Conservation (phyloP, 495 filamentous ascomycete genomes). For the Entonaema liquescens region DNA sequence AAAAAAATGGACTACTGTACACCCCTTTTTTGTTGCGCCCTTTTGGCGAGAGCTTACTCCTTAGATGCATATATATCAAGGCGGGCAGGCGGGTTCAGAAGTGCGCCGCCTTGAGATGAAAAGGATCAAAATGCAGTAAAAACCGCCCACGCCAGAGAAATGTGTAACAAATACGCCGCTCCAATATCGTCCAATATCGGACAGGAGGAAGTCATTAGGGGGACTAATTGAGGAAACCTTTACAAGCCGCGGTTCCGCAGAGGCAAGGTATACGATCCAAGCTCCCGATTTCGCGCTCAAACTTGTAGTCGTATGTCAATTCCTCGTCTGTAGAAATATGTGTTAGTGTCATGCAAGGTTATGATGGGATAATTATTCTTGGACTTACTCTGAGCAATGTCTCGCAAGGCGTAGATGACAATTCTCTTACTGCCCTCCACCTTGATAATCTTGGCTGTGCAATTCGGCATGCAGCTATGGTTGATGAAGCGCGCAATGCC, state of each 20-base stretch:
- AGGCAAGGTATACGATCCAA: conserved; percentile 96
- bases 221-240: conserved; percentile 94
- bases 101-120: conserved; percentile 29
- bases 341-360: conserved; percentile 54
- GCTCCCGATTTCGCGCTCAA: conserved; percentile 94
- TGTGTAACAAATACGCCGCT: conserved; percentile 18
- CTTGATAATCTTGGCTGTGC: conserved; percentile 99
- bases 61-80: conserved; percentile 42
- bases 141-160: conserved; percentile 21
- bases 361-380: background rate
- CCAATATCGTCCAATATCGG: background rate
- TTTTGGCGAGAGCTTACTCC: conserved; percentile 13
- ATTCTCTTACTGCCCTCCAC: conserved; percentile 99
- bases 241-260: conserved; percentile 93
- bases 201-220: background rate
- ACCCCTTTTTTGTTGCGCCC: conserved; percentile 13
- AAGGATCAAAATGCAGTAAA: conserved; percentile 32
- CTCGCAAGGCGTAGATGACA: conserved; percentile 95
- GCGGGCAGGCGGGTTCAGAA: conserved; percentile 11
- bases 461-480: conserved; percentile 97
- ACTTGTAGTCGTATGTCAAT: conserved; percentile 99
- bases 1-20: conserved; percentile 33
- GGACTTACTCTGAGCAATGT: conserved; percentile 90
- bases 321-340: conserved; percentile 78
- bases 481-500: conserved; percentile 99